phyloP scores from a whole-genome alignment of 2,329 filamentous ascomycete genomes.

The Ophiosphaerella korrae region DNA sequence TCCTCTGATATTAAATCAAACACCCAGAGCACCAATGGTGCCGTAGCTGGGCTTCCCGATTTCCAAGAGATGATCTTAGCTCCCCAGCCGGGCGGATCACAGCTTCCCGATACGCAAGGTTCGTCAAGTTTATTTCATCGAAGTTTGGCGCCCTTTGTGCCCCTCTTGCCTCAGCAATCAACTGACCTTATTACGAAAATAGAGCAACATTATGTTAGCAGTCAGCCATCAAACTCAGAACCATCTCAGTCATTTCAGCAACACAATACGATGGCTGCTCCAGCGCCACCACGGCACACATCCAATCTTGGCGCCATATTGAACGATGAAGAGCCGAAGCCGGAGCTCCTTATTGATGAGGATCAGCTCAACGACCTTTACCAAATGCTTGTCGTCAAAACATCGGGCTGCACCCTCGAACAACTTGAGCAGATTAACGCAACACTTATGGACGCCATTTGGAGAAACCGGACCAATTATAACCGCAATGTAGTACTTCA shows the following conservation, averaged over 20 bases:
- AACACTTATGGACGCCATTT: slow-evolving; percentile 87
- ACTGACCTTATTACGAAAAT: slow-evolving; percentile 24
- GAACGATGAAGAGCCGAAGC: slow-evolving; percentile 45
- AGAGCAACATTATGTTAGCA: slow-evolving; percentile 43
- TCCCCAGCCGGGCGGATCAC: slow-evolving; percentile 58
- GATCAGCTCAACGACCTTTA: slow-evolving; percentile 64
- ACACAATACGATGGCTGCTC: slow-evolving; percentile 41
- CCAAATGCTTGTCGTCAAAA: slow-evolving; percentile 66
- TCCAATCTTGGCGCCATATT: slow-evolving; percentile 49
- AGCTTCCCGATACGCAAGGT: slow-evolving; percentile 69
- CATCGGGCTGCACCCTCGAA: slow-evolving; percentile 83
- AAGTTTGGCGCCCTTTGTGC: slow-evolving; percentile 16
- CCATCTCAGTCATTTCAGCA: slow-evolving; percentile 45
- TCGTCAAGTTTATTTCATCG: slow-evolving; percentile 40
- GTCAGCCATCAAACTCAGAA: slow-evolving; percentile 46
- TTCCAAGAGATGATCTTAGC: slow-evolving; percentile 54
- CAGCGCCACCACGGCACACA: slow-evolving; percentile 40
- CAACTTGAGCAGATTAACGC: slow-evolving; percentile 94
- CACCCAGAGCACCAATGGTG: slow-evolving; percentile 74
- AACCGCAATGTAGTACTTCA: slow-evolving; percentile 77
- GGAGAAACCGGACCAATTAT: slow-evolving; percentile 78
- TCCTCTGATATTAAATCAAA: slow-evolving; percentile 74
- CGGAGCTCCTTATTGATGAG: slow-evolving; percentile 54
- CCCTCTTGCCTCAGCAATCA: slow-evolving; percentile 7
- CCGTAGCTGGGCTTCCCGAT: slow-evolving; percentile 58